phyloP scores from a whole-genome alignment of 768 basidiomycete genomes.

The Tricholoma flavovirens region DNA sequence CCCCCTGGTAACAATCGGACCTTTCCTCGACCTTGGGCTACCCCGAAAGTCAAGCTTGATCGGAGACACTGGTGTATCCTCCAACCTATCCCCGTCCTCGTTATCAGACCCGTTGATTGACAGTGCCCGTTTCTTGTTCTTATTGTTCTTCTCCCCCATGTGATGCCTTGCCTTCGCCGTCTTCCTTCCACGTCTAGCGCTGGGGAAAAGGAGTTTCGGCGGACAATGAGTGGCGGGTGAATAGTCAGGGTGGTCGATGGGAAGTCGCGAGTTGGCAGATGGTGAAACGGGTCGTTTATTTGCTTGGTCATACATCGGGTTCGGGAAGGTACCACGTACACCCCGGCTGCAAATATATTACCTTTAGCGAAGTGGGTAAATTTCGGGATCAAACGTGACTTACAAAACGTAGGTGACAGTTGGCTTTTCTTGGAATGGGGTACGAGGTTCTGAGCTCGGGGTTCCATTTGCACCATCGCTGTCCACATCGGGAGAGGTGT shows the following conservation, averaged over 20 bases:
- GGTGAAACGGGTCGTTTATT: conserved; percentile 36
- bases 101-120: conserved; percentile 17
- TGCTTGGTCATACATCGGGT: conserved; percentile 51
- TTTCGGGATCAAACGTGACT: conserved; percentile 23
- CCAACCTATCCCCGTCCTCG: conserved; percentile 13
- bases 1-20: background rate
- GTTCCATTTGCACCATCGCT: conserved; percentile 30
- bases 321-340: conserved; percentile 53
- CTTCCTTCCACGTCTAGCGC: conserved; percentile 13
- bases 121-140: conserved; percentile 11
- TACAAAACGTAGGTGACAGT: conserved; percentile 73
- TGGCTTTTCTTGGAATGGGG: conserved; percentile 45
- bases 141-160: conserved; percentile 4
- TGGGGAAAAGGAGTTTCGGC: conserved; percentile 54
- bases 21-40: conserved; percentile 6
- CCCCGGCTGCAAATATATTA: conserved; percentile 50
- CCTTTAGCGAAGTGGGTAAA: background rate
- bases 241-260: conserved; percentile 60
- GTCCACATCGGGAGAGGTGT: conserved; percentile 27
- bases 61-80: conserved; percentile 13
- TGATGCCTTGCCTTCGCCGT: conserved; percentile 1
- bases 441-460: conserved; percentile 28
- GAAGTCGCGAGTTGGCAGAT: conserved; percentile 46
- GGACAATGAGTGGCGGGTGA: conserved; percentile 50
- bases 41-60: conserved; percentile 23